Percentiles rank a stretch among this genome's conserved stretches.
Evolutionary conservation across 1,284 basidiomycete genomes (phyloP).

Genomic region (Malassezia yamatoensis): DNA sequence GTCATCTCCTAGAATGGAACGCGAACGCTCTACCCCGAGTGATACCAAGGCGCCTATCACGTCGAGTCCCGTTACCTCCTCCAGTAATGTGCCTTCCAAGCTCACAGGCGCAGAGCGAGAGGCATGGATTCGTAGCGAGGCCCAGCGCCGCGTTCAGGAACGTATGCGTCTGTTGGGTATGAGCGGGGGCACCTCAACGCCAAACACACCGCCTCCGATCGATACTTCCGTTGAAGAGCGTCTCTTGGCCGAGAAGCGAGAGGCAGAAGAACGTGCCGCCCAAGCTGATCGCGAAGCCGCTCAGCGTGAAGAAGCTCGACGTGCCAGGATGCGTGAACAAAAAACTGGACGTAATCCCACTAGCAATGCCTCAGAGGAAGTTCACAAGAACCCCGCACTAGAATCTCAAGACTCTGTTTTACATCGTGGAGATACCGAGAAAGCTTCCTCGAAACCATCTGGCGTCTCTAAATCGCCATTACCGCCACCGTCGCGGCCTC

Average conservation of each 20-base stretch:
- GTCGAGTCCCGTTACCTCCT: background rate
- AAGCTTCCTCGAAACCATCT: background rate
- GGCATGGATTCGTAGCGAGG: slow-evolving; percentile 70
- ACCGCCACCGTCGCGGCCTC: slow-evolving; percentile 10
- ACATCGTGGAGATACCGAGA: no score
- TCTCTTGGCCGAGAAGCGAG: slow-evolving; percentile 35
- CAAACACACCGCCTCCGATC: slow-evolving; percentile 18
- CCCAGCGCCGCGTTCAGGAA: slow-evolving; percentile 71
- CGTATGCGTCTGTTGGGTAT: slow-evolving; percentile 78
- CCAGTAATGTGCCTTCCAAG: slow-evolving; percentile 51
- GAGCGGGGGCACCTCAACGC: slow-evolving; percentile 49
- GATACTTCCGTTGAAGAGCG: slow-evolving; percentile 41
- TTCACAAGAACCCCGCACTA: background rate
- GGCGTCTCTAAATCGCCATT: background rate
- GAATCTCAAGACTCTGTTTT: no score
- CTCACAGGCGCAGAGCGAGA: slow-evolving; percentile 77
- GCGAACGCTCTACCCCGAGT: background rate
- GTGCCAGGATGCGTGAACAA: slow-evolving; percentile 37
- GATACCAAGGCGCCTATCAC: background rate
- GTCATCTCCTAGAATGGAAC: background rate
- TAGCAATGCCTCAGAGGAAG: slow-evolving; percentile 23
- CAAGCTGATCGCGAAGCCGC: slow-evolving; percentile 45
- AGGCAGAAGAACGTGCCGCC: slow-evolving; percentile 37
- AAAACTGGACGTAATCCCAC: background rate
- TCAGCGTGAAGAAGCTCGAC: slow-evolving; percentile 40